A percentile compares a stretch with the other conserved stretches of the same genome.
These are phyloP conservation scores for Sequoiadendron giganteum DNA, from an alignment of 75 land plant genomes.

Conservation along the genomic window DNA sequence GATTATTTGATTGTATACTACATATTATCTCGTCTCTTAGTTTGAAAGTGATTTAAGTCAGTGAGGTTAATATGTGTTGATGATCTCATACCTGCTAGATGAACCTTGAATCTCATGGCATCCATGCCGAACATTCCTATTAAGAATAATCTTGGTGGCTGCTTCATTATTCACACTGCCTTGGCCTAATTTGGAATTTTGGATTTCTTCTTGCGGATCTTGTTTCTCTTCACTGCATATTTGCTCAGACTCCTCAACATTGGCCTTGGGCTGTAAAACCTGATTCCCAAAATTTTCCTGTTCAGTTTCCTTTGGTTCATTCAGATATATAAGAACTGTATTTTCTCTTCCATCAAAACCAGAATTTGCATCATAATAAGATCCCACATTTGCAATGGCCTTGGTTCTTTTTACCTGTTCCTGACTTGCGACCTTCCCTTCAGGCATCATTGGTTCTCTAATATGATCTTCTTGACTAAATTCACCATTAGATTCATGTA, in stretches of 20 bases:
- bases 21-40: not conserved
- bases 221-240: not conserved
- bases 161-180: not conserved
- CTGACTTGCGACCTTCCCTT: not conserved
- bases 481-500: not conserved
- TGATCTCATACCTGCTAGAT: not conserved
- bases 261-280: not conserved
- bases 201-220: not conserved
- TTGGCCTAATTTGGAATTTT: not conserved
- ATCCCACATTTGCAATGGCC: not conserved
- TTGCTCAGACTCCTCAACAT: not conserved
- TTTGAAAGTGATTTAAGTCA: not conserved
- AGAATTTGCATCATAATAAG: not conserved
- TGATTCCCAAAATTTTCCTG: not conserved
- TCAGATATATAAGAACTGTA: not conserved
- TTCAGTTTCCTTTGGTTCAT: not conserved
- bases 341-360: not conserved
- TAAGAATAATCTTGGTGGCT: not conserved
- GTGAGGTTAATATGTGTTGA: not conserved
- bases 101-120: not conserved
- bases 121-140: not conserved
- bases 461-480: not conserved
- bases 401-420: not conserved
- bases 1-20: not conserved
- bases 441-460: not conserved